Conservation (phyloP, 2,329 filamentous ascomycete genomes). For the Neurospora crassa region DNA sequence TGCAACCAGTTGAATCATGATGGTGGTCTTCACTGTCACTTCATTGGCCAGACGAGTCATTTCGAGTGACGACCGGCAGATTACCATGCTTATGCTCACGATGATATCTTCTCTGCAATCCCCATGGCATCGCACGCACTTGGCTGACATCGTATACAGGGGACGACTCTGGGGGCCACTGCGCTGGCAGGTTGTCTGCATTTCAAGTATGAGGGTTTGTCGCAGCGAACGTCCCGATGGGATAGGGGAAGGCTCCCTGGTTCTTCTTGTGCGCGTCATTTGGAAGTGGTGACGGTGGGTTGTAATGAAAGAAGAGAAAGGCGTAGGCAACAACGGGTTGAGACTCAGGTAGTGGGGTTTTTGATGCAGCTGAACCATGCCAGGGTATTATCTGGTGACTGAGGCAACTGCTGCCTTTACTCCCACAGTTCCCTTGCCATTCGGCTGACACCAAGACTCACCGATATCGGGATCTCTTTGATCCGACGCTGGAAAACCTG, state of each 20-base stretch:
- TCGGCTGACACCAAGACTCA: neutral
- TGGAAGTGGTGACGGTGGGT: neutral
- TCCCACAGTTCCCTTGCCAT: neutral
- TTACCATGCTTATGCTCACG: neutral
- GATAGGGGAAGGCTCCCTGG: neutral
- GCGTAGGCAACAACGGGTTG: neutral
- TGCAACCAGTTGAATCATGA: too few relatives aligned
- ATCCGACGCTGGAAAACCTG: neutral
- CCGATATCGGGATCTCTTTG: neutral
- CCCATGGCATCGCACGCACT: neutral
- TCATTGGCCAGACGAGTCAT: too few relatives aligned
- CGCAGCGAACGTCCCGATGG: neutral
- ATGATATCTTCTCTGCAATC: neutral
- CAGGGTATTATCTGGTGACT: neutral
- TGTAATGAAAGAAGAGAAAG: neutral
- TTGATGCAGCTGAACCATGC: neutral
- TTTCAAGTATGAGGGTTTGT: neutral
- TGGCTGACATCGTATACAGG: neutral
- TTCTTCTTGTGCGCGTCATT: neutral
- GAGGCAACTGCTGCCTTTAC: neutral
- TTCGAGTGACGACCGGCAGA: too few relatives aligned
- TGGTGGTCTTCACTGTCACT: too few relatives aligned
- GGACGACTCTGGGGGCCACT: neutral
- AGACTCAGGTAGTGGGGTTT: neutral
- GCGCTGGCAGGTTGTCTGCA: neutral